Evolutionary conservation across 2,329 filamentous ascomycete species (phyloP).

Genomic region (Cryphonectria parasitica): DNA sequence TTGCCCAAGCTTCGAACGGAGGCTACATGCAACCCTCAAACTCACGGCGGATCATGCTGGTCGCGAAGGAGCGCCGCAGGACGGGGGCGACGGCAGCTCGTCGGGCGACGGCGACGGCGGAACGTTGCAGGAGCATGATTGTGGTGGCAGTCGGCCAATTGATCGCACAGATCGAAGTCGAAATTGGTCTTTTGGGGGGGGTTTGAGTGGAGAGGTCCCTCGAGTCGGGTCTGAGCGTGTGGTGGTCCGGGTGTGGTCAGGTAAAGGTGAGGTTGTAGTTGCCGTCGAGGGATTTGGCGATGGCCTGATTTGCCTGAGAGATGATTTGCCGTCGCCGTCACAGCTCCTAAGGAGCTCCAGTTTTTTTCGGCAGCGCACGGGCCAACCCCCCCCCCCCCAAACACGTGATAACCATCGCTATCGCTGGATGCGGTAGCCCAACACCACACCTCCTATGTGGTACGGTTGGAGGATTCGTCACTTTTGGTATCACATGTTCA

Average conservation of each 20-base stretch:
- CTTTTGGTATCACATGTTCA: background rate
- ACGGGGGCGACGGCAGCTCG: slow-evolving; percentile 59
- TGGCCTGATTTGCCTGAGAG: slow-evolving; percentile 23
- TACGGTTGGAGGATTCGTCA: background rate
- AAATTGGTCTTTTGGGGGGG: slow-evolving; percentile 3
- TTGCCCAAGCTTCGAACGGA: slow-evolving; percentile 30
- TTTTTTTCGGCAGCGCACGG: slow-evolving; percentile 15
- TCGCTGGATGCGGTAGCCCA: no score
- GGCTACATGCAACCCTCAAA: slow-evolving; percentile 19
- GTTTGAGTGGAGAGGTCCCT: slow-evolving; percentile 31
- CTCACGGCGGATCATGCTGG: slow-evolving; percentile 65
- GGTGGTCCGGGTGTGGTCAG: slow-evolving; percentile 3
- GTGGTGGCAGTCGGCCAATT: slow-evolving; percentile 37
- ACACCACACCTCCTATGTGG: background rate
- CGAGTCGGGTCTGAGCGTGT: slow-evolving; percentile 31
- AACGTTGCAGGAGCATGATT: slow-evolving; percentile 67
- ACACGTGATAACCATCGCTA: slow-evolving; percentile 7
- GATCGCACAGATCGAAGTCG: slow-evolving; percentile 19
- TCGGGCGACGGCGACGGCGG: slow-evolving; percentile 63
- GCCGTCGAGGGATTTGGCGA: slow-evolving; percentile 29
- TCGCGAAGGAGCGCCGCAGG: slow-evolving; percentile 63
- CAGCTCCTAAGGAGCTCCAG: slow-evolving; percentile 10
- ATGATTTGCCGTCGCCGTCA: slow-evolving; percentile 24
- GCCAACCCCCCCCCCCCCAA: background rate
- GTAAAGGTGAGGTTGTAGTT: slow-evolving; percentile 14